phyloP scores from a whole-genome alignment of 768 basidiomycete genomes.

The Hydnomerulius pinastri region DNA sequence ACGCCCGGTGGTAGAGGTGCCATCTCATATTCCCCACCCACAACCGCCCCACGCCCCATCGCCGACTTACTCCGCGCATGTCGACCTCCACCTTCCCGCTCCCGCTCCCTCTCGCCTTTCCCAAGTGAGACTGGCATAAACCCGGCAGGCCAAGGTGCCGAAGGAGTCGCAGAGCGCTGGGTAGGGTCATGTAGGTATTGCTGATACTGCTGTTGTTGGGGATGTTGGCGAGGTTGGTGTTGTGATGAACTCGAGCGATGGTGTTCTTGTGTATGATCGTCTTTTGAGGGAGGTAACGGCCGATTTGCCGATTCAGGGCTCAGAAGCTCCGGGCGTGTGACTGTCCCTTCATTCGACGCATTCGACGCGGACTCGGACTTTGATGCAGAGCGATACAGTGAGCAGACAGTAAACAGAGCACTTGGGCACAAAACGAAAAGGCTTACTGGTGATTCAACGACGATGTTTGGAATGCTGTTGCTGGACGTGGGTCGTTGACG shows the following conservation, averaged over 20 bases:
- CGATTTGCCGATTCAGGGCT: constrained; percentile 43
- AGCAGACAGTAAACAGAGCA: neutral
- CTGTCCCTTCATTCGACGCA: constrained; percentile 30
- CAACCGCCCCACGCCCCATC: neutral
- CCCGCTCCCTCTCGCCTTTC: neutral
- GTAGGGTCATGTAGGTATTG: neutral
- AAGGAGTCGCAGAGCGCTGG: constrained; percentile 16
- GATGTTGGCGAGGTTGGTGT: neutral
- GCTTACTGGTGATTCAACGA: constrained; percentile 50
- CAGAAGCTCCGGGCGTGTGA: constrained; percentile 42
- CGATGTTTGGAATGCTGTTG: constrained; percentile 42
- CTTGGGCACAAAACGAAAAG: neutral
- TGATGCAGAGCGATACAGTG: neutral
- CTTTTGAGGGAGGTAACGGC: constrained; percentile 23
- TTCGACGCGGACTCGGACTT: constrained; percentile 44
- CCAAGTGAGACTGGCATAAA: constrained; percentile 16
- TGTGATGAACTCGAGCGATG: constrained; percentile 2
- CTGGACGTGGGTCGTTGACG: constrained; percentile 35
- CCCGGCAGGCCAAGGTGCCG: constrained; percentile 17
- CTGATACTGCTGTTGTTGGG: constrained; percentile 2
- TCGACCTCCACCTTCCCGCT: neutral
- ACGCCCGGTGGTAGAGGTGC: constrained; percentile 29
- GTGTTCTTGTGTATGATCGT: constrained; percentile 7
- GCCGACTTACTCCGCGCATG: constrained; percentile 17
- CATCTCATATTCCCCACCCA: constrained; percentile 19